Evolutionary conservation across 2,329 filamentous ascomycete species (phyloP).

Genomic region (Pestalotiopsis sp.): DNA sequence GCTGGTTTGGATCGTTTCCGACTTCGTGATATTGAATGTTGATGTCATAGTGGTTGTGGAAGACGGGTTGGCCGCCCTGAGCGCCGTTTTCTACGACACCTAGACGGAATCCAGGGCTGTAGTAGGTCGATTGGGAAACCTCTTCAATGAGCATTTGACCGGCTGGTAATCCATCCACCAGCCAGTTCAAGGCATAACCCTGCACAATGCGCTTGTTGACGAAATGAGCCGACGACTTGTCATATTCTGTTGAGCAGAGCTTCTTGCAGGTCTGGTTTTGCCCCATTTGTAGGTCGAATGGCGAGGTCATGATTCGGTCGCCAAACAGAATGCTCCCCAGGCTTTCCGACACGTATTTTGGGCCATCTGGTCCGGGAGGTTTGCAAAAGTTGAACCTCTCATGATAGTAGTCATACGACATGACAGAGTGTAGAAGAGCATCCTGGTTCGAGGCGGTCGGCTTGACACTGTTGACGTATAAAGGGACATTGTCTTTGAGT

Average conservation of each 20-base stretch:
- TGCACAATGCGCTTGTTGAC: conserved; percentile 81
- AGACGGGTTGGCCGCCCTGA: conserved; percentile 55
- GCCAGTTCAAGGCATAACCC: conserved; percentile 91
- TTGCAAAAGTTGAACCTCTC: conserved; percentile 84
- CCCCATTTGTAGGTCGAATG: conserved; percentile 85
- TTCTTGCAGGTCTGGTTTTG: conserved; percentile 84
- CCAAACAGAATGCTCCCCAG: conserved; percentile 96
- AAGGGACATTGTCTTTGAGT: conserved; percentile 73
- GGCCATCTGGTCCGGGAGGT: conserved; percentile 64
- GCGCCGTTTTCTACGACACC: conserved; percentile 50
- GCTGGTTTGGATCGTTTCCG: conserved; percentile 63
- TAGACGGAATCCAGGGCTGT: conserved; percentile 87
- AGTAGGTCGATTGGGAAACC: conserved; percentile 75
- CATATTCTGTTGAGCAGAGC: conserved; percentile 68
- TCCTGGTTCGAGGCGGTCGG: conserved; percentile 78
- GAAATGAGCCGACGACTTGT: conserved; percentile 69
- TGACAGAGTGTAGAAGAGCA: conserved; percentile 82
- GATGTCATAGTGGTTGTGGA: conserved; percentile 98
- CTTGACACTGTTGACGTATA: conserved; percentile 91
- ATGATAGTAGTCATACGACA: conserved; percentile 96
- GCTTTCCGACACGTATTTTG: conserved; percentile 81
- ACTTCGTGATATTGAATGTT: conserved; percentile 89
- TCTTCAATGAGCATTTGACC: conserved; percentile 80
- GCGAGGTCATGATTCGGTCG: conserved; percentile 95
- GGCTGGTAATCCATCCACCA: conserved; percentile 90